Conservation (phyloP, 2,329 filamentous ascomycete genomes). For the Camptophora hylomeconis region DNA sequence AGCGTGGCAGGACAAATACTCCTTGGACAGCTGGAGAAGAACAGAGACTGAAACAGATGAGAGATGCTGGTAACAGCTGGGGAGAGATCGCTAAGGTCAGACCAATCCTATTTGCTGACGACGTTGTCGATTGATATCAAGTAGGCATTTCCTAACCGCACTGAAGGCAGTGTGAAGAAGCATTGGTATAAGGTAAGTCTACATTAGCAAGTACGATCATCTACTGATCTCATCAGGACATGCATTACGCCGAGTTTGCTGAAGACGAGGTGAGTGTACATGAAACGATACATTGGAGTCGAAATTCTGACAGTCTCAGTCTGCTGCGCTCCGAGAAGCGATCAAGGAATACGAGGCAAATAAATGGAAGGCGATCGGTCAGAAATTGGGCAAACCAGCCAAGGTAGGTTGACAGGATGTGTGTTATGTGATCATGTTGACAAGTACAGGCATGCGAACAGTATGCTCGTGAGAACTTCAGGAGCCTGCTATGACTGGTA, state of each 20-base stretch:
- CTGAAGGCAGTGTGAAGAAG: constrained; percentile 97
- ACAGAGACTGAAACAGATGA: constrained; percentile 81
- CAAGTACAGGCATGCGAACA: constrained; percentile 61
- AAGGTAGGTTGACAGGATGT: constrained; percentile 53
- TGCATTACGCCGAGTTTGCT: constrained; percentile 98
- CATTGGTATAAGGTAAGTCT: constrained; percentile 88
- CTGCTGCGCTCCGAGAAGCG: constrained; percentile 57
- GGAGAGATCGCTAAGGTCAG: constrained; percentile 92
- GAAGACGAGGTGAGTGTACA: constrained; percentile 78
- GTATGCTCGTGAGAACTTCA: constrained; percentile 91
- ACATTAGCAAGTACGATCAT: constrained; percentile 6
- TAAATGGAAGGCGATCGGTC: constrained; percentile 95
- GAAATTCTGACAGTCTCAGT: constrained; percentile 18
- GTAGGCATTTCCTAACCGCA: constrained; percentile 80
- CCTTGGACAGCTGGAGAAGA: constrained; percentile 96
- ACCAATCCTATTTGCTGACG: constrained; percentile 3
- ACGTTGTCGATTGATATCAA: constrained; percentile 1
- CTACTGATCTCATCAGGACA: constrained; percentile 50
- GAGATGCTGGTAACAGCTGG: constrained; percentile 88
- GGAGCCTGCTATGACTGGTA: constrained; percentile 20
- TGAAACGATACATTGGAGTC: constrained; percentile 1
- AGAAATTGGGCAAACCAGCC: constrained; percentile 93
- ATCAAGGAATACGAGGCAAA: constrained; percentile 99
- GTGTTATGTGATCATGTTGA: constrained; percentile 4
- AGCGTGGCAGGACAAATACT: constrained; percentile 84